Base-by-base conservation (phyloP, 345 rosid genomes). In the Geranium brycei region DNA sequence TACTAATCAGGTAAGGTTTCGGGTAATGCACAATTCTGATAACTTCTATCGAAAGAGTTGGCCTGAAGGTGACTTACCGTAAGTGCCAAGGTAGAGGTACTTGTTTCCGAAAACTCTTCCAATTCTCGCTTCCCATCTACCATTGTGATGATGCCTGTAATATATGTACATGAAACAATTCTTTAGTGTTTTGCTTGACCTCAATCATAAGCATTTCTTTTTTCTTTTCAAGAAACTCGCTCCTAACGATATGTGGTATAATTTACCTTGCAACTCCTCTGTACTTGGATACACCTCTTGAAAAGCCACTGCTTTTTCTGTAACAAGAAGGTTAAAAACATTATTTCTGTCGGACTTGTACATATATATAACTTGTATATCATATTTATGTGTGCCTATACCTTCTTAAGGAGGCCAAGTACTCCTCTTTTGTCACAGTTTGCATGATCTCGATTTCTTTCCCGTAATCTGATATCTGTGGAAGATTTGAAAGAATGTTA, bases 71-170 rank as follows among this genome's bases (percentile, higher is more conserved):
- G 1, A 71, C 84, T 78, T 71, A 85, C 88, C 62, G 79, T 85
- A 85, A 58, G 91, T 85, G 62, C 91, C 91, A 16, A 85, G 83
- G 67, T 83, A 83, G 58, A 83, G 86, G 73, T 83, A 83, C 69
- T 83, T 85, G 83, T 83, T 83, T 61, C 88, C 88, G 10, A 81
- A 85, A 28, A 81, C 85, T 75, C 91, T 72, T 19, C 87, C 87
- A 14, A 85, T 85, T 67, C 87, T 76, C 56, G 86, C 91, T 66
- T 85, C 91, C 91, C 91, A 85, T 83, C 87, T 79, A 32, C 91
- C 91, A 65, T 85, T 85, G 60, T 85, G 82, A 63, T 83, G 91
- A 75, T 85, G 87, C 76, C 90, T 82, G 82, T 69, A 66, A 64
- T 28, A 19, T 4, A 38, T 13, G 14, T 58, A 16, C 28, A 31